Evolutionary conservation across 1,284 basidiomycete genomes (phyloP).

Genomic region (Pholiota adiposa): DNA sequence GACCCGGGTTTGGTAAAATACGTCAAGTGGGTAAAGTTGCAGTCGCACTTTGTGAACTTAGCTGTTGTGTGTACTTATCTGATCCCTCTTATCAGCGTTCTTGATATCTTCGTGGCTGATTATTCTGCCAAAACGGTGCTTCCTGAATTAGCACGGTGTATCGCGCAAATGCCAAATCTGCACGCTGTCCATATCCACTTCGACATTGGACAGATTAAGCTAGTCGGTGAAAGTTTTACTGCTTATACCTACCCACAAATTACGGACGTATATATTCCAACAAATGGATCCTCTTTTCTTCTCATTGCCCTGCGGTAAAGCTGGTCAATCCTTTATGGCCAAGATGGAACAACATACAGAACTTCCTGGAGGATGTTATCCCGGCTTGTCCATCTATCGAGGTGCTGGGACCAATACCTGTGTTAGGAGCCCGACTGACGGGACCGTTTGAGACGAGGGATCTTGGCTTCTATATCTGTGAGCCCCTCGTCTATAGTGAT

Average conservation of each 20-base stretch:
- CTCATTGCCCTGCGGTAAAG: background rate
- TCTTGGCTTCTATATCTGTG: background rate
- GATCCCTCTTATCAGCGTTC: conserved; percentile 10
- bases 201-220: background rate
- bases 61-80: no score
- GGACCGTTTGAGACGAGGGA: background rate
- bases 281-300: background rate
- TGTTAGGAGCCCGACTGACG: background rate
- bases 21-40: conserved; percentile 23
- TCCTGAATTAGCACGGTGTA: conserved; percentile 22
- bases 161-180: conserved; percentile 26
- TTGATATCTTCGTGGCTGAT: conserved; percentile 21
- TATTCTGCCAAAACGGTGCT: conserved; percentile 15
- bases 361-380: background rate
- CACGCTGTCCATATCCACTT: conserved; percentile 24
- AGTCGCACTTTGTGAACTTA: no score
- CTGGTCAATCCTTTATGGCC: background rate
- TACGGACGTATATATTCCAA: background rate
- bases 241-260: background rate
- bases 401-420: background rate
- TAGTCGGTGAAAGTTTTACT: background rate
- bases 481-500: no score
- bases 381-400: background rate
- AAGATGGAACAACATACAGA: background rate
- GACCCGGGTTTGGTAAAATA: conserved; percentile 18